Conservation (phyloP, 176 grass and related monocot genomes). For the Cymbopogon citratus region DNA sequence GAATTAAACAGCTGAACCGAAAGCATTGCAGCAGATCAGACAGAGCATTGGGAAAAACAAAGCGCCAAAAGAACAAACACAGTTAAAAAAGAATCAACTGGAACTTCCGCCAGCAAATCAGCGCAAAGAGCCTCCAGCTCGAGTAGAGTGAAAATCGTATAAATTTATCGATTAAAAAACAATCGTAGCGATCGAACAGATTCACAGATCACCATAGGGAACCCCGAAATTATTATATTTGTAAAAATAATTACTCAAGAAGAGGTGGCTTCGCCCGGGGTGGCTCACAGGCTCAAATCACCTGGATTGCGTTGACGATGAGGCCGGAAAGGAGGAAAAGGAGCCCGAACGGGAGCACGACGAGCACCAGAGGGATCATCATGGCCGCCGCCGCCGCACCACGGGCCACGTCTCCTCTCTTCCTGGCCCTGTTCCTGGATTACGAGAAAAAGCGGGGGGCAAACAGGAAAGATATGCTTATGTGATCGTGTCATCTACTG, state of each 20-base stretch:
- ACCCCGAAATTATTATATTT: too few species aligned
- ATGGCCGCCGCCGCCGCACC: slow-evolving; percentile 6
- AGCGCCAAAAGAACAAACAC: not conserved
- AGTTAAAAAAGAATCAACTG: not conserved
- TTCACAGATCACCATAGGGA: too few species aligned
- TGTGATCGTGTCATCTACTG: too few species aligned
- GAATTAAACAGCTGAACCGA: slow-evolving; percentile 1
- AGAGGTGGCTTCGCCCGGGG: not conserved
- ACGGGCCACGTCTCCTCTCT: too few species aligned
- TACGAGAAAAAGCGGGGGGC: too few species aligned
- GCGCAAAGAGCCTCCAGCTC: too few species aligned
- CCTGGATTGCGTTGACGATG: slow-evolving; percentile 49
- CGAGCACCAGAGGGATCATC: slow-evolving; percentile 31
- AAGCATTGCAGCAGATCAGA: not conserved
- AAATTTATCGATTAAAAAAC: too few species aligned
- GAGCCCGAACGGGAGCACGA: slow-evolving; percentile 50
- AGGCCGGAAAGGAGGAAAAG: slow-evolving; percentile 67
- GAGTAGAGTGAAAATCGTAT: too few species aligned
- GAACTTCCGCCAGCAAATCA: not conserved
- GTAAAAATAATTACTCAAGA: not conserved
- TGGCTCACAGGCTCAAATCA: not conserved
- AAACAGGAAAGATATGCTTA: too few species aligned
- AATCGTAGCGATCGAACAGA: too few species aligned
- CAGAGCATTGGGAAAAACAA: not conserved
- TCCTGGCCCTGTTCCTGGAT: too few species aligned